A percentile compares a stretch with the other conserved stretches of the same genome.
Conservation (phyloP, 163 green algal species). For the Scenedesmus sp. region DNA sequence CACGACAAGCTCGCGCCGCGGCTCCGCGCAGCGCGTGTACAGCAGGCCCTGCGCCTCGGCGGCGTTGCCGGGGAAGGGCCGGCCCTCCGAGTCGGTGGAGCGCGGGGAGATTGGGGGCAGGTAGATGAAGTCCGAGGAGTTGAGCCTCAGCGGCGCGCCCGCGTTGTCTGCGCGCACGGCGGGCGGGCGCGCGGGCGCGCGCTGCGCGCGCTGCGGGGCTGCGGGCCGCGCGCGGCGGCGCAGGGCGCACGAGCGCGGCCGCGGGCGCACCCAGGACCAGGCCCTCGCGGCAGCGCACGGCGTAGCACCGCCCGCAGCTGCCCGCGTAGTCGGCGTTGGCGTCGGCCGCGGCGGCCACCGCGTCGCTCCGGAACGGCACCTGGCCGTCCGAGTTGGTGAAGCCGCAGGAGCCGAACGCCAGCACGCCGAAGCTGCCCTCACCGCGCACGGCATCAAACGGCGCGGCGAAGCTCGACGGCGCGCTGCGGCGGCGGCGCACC, state of each 20-base stretch:
- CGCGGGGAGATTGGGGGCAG: neutral
- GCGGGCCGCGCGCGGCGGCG: neutral
- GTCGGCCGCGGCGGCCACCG: conserved; percentile 31
- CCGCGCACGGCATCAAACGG: too few species aligned
- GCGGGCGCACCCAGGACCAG: neutral
- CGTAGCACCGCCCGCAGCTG: conserved; percentile 43
- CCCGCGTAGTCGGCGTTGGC: conserved; percentile 25
- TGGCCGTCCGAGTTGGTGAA: conserved; percentile 29
- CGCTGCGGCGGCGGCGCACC: too few species aligned
- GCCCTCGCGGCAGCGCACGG: conserved; percentile 14
- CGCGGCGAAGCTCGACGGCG: too few species aligned
- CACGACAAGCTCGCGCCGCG: conserved; percentile 17
- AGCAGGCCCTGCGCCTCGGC: neutral
- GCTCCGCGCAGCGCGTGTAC: conserved; percentile 11
- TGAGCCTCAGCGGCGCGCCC: neutral
- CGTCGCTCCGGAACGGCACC: conserved; percentile 23
- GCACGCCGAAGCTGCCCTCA: conserved; percentile 17
- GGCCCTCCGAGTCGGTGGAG: too few species aligned
- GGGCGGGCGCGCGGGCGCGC: too few species aligned
- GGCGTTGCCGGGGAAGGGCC: conserved; percentile 9
- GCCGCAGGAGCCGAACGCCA: conserved; percentile 30
- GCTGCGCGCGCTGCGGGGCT: neutral
- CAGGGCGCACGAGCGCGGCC: neutral
- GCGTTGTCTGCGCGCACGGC: conserved; percentile 13
- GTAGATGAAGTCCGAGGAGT: neutral